Conservation (phyloP, 2,329 filamentous ascomycete species). For the Neobulgaria alba region DNA sequence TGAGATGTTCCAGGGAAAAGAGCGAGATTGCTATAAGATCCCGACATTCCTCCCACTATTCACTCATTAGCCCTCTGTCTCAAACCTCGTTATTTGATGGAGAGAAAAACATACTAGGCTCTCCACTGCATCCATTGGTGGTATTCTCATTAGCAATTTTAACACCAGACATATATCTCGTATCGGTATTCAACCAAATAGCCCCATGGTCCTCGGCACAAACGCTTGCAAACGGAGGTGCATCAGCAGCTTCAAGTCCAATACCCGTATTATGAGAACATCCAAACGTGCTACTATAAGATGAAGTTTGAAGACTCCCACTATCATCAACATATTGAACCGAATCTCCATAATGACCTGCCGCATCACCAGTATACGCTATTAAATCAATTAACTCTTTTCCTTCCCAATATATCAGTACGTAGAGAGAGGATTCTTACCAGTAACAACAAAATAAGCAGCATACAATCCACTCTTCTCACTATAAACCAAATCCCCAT, state of each 20-base stretch:
- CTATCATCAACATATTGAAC: constrained; percentile 40
- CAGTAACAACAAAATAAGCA: constrained; percentile 53
- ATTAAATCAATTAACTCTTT: constrained; percentile 1
- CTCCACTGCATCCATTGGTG: constrained; percentile 49
- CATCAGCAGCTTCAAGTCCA: constrained; percentile 51
- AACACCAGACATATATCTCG: constrained; percentile 47
- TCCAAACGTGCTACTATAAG: constrained; percentile 43
- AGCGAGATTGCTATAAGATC: constrained; percentile 49
- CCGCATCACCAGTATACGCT: constrained; percentile 42
- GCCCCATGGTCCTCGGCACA: constrained; percentile 55
- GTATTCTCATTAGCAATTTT: constrained; percentile 56
- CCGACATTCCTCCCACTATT: constrained; percentile 47
- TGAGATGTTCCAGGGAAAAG: constrained; percentile 41
- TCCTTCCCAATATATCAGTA: neutral
- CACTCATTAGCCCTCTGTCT: constrained; percentile 26
- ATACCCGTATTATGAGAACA: constrained; percentile 60
- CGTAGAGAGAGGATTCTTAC: constrained; percentile 20
- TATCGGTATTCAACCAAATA: constrained; percentile 56
- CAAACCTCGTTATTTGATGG: too few species aligned
- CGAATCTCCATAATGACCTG: constrained; percentile 51
- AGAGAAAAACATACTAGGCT: constrained; percentile 37
- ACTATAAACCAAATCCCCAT: constrained; percentile 54
- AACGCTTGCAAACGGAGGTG: constrained; percentile 47
- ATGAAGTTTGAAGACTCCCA: constrained; percentile 42
- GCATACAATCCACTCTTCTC: constrained; percentile 46